Evolutionary conservation across 2,329 filamentous ascomycete genomes (phyloP), one percentile per base, ranked within the genome.

Genomic region (Fusarium succisae): DNA sequence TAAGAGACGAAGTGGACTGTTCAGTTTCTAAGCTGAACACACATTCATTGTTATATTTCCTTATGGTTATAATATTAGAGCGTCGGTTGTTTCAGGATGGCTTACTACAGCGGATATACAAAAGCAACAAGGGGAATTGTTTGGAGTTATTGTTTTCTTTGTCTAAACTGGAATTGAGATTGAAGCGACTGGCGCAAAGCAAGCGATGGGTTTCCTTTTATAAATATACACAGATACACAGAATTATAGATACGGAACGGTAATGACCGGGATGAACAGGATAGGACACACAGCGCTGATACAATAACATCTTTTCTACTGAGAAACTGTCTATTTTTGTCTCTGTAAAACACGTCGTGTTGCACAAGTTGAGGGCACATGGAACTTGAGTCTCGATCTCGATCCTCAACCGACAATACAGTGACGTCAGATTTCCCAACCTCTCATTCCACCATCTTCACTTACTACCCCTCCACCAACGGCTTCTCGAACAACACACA

Each of bases 1-100:
- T 18, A 91, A 91, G 81, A 83, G 87, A 72, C 83, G 89, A 63
- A 90, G 88, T 71, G 88, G 88, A 5, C 72, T 91, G 54, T 89
- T 89, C 73, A 88, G 86, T 63, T 89, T 89, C 68, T 89, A 79
- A 78, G 24, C 18, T 60, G 24, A 35, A 53, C 15, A n/a, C 28
- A 39, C 22, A 26, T 55, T 38, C 45, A 26, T 51, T 58, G 13
- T 48, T 44, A 20, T 32, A 8, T 50, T 43, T 56, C 35, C 18
- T 51, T n/a, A 39, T 38, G 7, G 28, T 47, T 8, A 30, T 39
- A 12, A 24, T 51, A 35, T 32, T 28, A n/a, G n/a, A 38, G 20
- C 24, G 15, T 17, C 20, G 9, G 24, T 22, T 37, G 6, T 17
- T 54, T 22, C 18, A 30, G 24, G 24, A 8, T 55, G 24, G 37